Evolutionary conservation across 768 basidiomycete species (phyloP), one percentile per base, ranked within the genome.

Genomic region (Phylloporus sp.): DNA sequence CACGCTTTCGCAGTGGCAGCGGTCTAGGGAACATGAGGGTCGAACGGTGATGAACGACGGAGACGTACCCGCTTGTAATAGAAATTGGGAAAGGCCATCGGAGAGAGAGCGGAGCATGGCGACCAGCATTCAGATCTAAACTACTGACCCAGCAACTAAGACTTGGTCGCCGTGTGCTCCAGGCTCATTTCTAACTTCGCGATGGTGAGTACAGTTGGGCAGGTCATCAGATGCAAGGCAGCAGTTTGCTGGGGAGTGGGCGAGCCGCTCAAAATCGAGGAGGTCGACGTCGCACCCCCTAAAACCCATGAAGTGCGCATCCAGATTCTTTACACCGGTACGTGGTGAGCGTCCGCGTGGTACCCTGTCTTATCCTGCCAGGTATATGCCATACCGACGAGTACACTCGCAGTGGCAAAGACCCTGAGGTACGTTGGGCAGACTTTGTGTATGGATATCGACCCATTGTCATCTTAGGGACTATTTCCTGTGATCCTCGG

Each of bases 371-470:
- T 42, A 46, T 39, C 26, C 40, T 35, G 26, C 34, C 52, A 89
- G 88, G 88, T 55, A 88, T 99, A 67, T 99, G 97, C 73, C 95
- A 98, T 71, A 97, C 95, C 64, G 95, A 98, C 64, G 94, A 95
- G 66, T 98, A 95, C 75, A 95, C 93, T 55, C 86, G 94, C 66
- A 94, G 91, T 67, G 94, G 95, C 50, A 88, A 88, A 70, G 95
- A 99, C 69, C 85, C 94, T 38, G 97, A 98, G 81, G 95, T 88
- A 67, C 47, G 64, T 56, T 22, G 40, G 41, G 52, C 32, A 29
- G 16, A 46, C 31, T 20, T 7, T 24, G 15, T 5, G 28, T 27
- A 2, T 24, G 51, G n/a, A n/a, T n/a, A 59, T 50, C 39, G 49
- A 45, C 35, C 55, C 47, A 41, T 47, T 49, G 51, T 49, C 44